Evolutionary conservation across 1,284 basidiomycete species (phyloP), one percentile per base, ranked within the genome.

Genomic region (Cryptococcus sp.): DNA sequence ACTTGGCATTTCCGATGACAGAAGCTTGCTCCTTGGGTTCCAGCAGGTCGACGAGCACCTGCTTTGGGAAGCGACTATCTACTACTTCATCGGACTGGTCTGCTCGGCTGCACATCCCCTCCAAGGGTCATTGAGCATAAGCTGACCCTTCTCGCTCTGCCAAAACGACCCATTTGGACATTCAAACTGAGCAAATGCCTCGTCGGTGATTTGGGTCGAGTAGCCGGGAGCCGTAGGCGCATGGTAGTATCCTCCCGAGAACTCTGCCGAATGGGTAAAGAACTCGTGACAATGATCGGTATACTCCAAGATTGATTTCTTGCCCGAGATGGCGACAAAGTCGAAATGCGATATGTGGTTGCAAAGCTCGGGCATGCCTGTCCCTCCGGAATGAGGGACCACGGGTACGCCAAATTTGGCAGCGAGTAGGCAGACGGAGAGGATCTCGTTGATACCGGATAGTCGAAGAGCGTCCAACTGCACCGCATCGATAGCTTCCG

Each of bases 391-490:
- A 66, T 95, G 91, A 12, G 90, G 91, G 65, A 89, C 92, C 9
- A 95, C 87, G 0, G 85, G 82, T 3, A 91, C 78, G 37, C 85
- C 85, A 61, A 50, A 57, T 84, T 94, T 94, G 50, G 88, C 85
- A 7, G 88, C 84, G 86, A 94, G 89, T 45, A 94, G 78, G 50
- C 93, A 75, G 6, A 94, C 89, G 51, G 83, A 84, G 43, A 94
- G 74, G 23, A 93, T 87, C 75, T 95, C 91, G 71, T 86, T 90
- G 43, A 94, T 86, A 44, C 90, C 90, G 1, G 86, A 89, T 24
- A 95, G 77, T 40, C 91, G 82, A 69, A 90, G 91, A 24, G 87
- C 87, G 75, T 95, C 91, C 63, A 94, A 89, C 72, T 94, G 91
- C 51, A 82, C 84, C n/a, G 92, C 89, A 62, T 92, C 88, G 63